Evolutionary conservation across 805 yeast species (phyloP).

Genomic region (Cyberlindnera mycetangii): DNA sequence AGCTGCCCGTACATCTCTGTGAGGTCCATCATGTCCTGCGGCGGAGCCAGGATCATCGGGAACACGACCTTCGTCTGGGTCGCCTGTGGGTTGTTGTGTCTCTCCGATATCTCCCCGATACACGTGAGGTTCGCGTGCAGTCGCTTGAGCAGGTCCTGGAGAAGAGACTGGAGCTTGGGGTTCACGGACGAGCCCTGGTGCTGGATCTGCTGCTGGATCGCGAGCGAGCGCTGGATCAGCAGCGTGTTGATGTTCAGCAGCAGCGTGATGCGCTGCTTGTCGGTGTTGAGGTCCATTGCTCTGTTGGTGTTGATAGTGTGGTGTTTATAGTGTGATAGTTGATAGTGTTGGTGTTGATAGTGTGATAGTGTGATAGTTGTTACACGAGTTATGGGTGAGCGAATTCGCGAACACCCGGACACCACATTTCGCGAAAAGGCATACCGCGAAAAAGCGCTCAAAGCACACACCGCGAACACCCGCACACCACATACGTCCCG

Average conservation of each 20-base stretch:
- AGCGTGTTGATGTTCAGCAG: conserved; percentile 27
- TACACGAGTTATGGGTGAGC: too few species aligned
- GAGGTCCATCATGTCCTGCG: conserved; percentile 26
- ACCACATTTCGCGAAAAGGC: too few species aligned
- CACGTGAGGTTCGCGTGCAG: conserved; percentile 29
- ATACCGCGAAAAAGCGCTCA: too few species aligned
- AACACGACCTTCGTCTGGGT: conserved; percentile 18
- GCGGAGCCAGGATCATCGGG: conserved; percentile 26
- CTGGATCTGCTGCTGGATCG: conserved; percentile 25
- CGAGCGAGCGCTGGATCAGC: conserved; percentile 25
- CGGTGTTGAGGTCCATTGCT: conserved; percentile 24
- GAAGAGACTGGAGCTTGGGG: conserved; percentile 20
- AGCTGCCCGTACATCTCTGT: conserved; percentile 24
- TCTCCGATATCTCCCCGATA: conserved; percentile 29
- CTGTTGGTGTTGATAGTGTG: neutral
- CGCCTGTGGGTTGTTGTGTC: conserved; percentile 16
- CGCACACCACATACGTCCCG: conserved; percentile 7
- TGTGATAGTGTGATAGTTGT: too few species aligned
- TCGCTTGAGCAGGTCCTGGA: conserved; percentile 27
- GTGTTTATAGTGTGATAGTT: neutral
- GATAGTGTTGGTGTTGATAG: too few species aligned
- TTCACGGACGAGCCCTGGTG: conserved; percentile 15
- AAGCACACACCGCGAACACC: conserved; percentile 2
- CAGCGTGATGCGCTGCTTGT: conserved; percentile 25
- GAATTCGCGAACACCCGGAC: too few species aligned